Percentiles rank a stretch among this genome's conserved stretches.
Conservation (phyloP, 139 green algal species). For the Chlamydomonas asymmetrica region DNA sequence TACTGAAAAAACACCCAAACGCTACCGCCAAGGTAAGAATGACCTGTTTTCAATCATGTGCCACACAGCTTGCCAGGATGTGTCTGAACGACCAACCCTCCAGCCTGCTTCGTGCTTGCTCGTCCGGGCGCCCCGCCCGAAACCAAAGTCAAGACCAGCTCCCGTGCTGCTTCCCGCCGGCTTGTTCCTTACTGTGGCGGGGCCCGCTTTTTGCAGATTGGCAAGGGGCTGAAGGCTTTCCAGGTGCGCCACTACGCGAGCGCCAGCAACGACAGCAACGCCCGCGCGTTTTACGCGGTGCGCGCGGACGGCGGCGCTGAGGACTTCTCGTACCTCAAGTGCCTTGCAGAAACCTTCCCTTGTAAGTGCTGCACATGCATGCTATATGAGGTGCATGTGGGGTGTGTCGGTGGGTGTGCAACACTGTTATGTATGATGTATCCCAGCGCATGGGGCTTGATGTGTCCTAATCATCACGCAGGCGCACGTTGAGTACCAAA, state of each 20-base stretch:
- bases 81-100: background rate
- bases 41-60: background rate
- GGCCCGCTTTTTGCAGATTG: conserved; percentile 36
- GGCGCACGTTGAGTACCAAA: too few species aligned
- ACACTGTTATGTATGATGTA: too few species aligned
- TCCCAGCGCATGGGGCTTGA: too few species aligned
- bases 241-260: conserved; percentile 44
- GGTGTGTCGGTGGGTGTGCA: too few species aligned
- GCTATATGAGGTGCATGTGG: too few species aligned
- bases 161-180: background rate
- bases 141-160: background rate
- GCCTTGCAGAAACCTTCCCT: conserved; percentile 55
- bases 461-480: too few species aligned
- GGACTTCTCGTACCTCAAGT: conserved; percentile 84
- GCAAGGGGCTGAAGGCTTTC: conserved; percentile 46
- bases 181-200: background rate
- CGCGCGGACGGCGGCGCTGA: conserved; percentile 64
- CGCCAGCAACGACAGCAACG: conserved; percentile 8
- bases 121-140: background rate
- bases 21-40: conserved; percentile 54
- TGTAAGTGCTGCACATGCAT: conserved; percentile 29
- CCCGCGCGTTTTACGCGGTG: conserved; percentile 59
- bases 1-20: conserved; percentile 67
- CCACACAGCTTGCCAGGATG: background rate
- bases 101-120: background rate